Conservation (phyloP, 768 basidiomycete species). For the Polyporus arcularius region DNA sequence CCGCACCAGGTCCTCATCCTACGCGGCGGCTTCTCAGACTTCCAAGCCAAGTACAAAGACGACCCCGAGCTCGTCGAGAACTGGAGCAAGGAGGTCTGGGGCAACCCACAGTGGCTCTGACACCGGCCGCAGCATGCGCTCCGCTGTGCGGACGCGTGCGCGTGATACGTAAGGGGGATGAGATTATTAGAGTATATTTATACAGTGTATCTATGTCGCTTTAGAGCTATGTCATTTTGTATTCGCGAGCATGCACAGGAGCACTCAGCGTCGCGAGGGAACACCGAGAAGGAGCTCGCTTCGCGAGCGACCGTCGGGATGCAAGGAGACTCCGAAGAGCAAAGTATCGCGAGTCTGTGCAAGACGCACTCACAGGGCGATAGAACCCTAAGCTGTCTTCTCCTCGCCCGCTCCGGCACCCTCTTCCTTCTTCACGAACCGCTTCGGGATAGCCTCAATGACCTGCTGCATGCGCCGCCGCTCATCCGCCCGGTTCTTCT, state of each 20-base stretch:
- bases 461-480: constrained; percentile 54
- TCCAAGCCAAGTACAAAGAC: constrained; percentile 72
- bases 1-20: constrained; percentile 66
- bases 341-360: neutral
- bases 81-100: constrained; percentile 72
- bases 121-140: neutral
- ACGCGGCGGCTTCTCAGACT: constrained; percentile 69
- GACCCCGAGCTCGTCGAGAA: constrained; percentile 75
- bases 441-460: constrained; percentile 61
- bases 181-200: constrained; percentile 5
- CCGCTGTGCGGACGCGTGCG: neutral
- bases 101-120: constrained; percentile 14
- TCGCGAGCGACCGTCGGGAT: too few relatives aligned
- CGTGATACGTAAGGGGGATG: neutral
- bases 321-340: too few relatives aligned
- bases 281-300: too few relatives aligned
- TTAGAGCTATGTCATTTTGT: neutral
- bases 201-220: constrained; percentile 1
- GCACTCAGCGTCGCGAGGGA: too few relatives aligned
- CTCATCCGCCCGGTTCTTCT: constrained; percentile 54
- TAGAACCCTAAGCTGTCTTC: constrained; percentile 4
- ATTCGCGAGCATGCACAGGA: too few relatives aligned
- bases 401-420: constrained; percentile 3
- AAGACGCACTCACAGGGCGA: neutral
- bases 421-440: constrained; percentile 47